Evolutionary conservation across 2,329 filamentous ascomycete genomes (phyloP).

Genomic region (Cordyceps farinosa): DNA sequence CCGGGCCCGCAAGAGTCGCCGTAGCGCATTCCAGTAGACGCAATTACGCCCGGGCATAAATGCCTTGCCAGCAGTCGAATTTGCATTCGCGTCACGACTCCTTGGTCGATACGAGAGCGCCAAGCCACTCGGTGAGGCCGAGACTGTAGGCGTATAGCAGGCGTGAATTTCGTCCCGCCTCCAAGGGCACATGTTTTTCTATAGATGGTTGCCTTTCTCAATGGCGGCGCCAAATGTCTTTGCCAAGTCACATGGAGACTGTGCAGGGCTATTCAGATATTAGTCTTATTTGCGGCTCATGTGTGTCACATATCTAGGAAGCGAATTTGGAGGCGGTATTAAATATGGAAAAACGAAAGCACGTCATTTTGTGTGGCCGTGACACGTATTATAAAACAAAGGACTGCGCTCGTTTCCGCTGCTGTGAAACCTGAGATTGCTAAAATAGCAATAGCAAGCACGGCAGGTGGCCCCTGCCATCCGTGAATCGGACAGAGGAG

Average conservation of each 20-base stretch:
- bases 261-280: background rate
- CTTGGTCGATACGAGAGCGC: background rate
- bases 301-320: background rate
- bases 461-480: conserved; percentile 14
- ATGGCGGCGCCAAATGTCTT: background rate
- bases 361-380: background rate
- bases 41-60: background rate
- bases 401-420: background rate
- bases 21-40: background rate
- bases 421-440: conserved; percentile 10
- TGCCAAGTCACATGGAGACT: background rate
- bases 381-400: background rate
- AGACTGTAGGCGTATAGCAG: background rate
- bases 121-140: background rate
- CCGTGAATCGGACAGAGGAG: background rate
- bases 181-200: background rate
- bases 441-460: conserved; percentile 17
- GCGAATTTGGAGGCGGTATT: background rate
- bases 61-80: background rate
- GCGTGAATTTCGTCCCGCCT: background rate
- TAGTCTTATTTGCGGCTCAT: background rate
- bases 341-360: background rate
- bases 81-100: background rate
- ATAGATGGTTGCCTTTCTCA: background rate
- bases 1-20: background rate